Base-by-base conservation (phyloP, 306 rosid genomes). In the Fagus sylvatica region DNA sequence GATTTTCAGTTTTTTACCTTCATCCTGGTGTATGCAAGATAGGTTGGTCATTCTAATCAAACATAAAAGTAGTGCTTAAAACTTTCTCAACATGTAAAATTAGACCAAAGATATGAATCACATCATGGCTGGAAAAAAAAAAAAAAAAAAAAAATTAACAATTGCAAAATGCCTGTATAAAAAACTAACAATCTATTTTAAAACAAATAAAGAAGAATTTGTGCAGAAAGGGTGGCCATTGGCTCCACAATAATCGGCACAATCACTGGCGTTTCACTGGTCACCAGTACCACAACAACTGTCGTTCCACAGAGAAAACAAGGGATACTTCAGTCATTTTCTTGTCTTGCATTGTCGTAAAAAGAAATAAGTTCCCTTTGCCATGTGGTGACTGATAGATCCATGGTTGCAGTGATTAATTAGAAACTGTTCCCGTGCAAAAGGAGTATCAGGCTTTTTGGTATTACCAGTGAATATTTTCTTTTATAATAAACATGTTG, bases 1-100 rank as follows among this genome's bases (percentile, higher is more conserved):
- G 77, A 88, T 77, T 76, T 85, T 88, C 46, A 78, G 76, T 60
- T 88, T 79, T 67, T 61, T 83, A 3, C 72, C 54, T 69, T 79
- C 81, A 79, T 74, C 91, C 89, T 85, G 78, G 5, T 54, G 43
- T 6, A 67, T 67, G 48, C 7, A 11, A 53, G 39, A 82, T 22
- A 64, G 51, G 40, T 80, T 71, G 40, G 71, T 43, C 81, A 68
- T 71, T 28, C 75, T 12, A 79, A 62, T 75, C 56, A 60, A 53
- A 78, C 51, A 71, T 37, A 69, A 43, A 69, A 64, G 72, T 15
- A 62, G 22, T 62, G 28, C 69, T 62, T 6, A 33, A 36, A 66
- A n/a, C 49, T 39, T 39, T 66, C 49, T 8, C 6, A 22, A 66
- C 49, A 66, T 16, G 49, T 39, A 66, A 22, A 22, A 66, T 17